phyloP scores from a whole-genome alignment of 2,329 filamentous ascomycete species.

The Penicillium sp. region DNA sequence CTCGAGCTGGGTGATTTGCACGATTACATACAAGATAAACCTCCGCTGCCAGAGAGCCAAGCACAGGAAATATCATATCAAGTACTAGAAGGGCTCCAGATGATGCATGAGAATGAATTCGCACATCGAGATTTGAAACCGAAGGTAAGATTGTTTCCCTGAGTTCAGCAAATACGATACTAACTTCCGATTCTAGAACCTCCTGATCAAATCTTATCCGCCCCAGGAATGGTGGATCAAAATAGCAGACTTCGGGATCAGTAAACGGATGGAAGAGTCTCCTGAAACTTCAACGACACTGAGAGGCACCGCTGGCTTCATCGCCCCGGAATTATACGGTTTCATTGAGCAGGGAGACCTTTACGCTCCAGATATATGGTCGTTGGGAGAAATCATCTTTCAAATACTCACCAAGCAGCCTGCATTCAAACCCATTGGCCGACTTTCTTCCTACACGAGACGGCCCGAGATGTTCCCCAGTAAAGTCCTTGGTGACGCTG shows the following conservation, averaged over 20 bases:
- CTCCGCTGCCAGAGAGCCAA: slow-evolving; percentile 6
- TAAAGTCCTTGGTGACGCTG: not conserved
- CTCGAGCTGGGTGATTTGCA: slow-evolving; percentile 6
- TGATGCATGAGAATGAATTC: slow-evolving; percentile 15
- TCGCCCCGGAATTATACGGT: not conserved
- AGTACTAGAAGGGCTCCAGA: slow-evolving; percentile 7
- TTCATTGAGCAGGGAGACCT: not conserved
- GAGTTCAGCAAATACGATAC: too few species aligned
- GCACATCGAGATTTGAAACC: slow-evolving; percentile 16
- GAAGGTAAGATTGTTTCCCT: too few species aligned
- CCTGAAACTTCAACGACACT: not conserved
- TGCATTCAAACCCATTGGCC: not conserved
- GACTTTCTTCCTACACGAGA: not conserved
- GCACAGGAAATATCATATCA: slow-evolving; percentile 4
- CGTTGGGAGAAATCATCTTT: not conserved
- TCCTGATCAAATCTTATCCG: slow-evolving; percentile 1
- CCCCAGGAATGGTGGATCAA: slow-evolving; percentile 16
- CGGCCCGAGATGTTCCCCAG: not conserved
- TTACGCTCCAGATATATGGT: not conserved
- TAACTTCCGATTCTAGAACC: slow-evolving; percentile 1
- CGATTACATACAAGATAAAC: not conserved
- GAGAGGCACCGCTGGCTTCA: not conserved
- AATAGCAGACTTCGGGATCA: slow-evolving; percentile 14
- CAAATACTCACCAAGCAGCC: not conserved
- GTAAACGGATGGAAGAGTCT: slow-evolving; percentile 9